A percentile compares a stretch with the other conserved stretches of the same genome.
These are phyloP conservation scores for Cryptosporidium andersoni DNA, from an alignment of 169 alveolate genomes.

Conservation along the genomic window DNA sequence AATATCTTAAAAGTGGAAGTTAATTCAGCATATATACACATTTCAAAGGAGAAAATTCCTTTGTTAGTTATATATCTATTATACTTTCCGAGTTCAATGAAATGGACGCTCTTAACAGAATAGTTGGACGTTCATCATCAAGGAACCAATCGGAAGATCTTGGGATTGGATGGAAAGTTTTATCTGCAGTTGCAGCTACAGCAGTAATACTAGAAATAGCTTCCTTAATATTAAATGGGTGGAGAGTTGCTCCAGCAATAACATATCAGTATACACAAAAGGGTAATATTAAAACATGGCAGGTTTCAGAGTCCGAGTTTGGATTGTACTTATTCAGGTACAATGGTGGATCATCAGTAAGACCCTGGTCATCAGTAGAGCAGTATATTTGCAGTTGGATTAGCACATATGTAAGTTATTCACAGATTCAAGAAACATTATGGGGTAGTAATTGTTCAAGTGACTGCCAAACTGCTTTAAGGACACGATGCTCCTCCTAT, in stretches of 20 bases:
- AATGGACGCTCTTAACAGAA: background rate
- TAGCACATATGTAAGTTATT: constrained; percentile 45
- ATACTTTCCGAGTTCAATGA: no score
- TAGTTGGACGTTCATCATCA: constrained; percentile 44
- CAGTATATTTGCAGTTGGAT: constrained; percentile 67
- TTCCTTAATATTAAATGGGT: constrained; percentile 57
- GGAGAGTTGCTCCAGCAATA: constrained; percentile 65
- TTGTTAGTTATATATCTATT: no score
- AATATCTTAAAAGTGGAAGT: no score
- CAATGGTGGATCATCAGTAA: constrained; percentile 61
- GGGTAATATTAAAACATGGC: constrained; percentile 35
- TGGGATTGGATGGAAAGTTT: constrained; percentile 62
- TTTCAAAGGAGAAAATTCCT: no score
- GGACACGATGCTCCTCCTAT: constrained; percentile 69
- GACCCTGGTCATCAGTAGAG: constrained; percentile 70
- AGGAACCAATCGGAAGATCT: constrained; percentile 43
- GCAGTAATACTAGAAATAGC: constrained; percentile 60
- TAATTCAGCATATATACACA: no score
- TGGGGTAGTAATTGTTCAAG: constrained; percentile 68
- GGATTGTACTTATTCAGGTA: constrained; percentile 46
- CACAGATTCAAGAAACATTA: constrained; percentile 55
- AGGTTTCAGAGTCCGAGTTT: constrained; percentile 31
- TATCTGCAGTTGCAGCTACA: constrained; percentile 54
- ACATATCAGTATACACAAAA: constrained; percentile 58
- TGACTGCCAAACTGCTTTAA: constrained; percentile 66